Percentiles rank a stretch among this genome's conserved stretches.
These are phyloP conservation scores for Haematococcus lacustris DNA, from an alignment of 139 green algal species.

Conservation along the genomic window DNA sequence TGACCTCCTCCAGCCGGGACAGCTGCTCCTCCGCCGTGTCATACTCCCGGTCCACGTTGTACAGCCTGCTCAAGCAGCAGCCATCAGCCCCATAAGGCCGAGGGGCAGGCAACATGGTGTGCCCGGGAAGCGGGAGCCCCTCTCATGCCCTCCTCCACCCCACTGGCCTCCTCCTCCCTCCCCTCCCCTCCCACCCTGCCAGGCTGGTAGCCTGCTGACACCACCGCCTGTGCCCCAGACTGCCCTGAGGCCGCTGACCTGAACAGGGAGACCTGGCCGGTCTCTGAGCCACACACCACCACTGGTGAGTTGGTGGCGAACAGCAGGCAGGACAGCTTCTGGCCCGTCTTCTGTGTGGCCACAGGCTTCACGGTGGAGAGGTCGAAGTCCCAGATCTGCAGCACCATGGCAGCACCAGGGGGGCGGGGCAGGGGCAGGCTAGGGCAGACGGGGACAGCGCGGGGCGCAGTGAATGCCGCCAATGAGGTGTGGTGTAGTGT, in stretches of 20 bases:
- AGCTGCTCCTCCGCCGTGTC: conserved; percentile 34
- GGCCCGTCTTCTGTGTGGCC: conserved; percentile 45
- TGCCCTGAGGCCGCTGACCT: background rate
- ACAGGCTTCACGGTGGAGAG: conserved; percentile 63
- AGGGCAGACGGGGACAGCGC: background rate
- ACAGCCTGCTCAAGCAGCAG: conserved; percentile 17
- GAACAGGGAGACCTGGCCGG: conserved; percentile 42
- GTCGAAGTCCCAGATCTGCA: conserved; percentile 69
- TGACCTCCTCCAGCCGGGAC: conserved; percentile 42
- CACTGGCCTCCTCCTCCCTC: background rate
- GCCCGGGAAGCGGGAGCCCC: background rate
- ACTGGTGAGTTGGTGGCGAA: conserved; percentile 57
- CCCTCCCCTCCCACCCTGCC: background rate
- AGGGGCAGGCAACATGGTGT: background rate
- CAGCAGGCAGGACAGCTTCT: conserved; percentile 42
- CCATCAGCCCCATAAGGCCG: background rate
- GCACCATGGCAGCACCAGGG: background rate
- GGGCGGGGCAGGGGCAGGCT: background rate
- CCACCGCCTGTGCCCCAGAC: background rate
- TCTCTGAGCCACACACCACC: conserved; percentile 53
- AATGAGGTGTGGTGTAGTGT: no score
- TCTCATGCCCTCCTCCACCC: background rate
- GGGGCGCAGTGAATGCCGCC: background rate
- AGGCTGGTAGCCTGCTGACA: background rate
- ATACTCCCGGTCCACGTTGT: conserved; percentile 40